phyloP scores from a whole-genome alignment of 176 grass and related monocot species.

The Puya raimondii region DNA sequence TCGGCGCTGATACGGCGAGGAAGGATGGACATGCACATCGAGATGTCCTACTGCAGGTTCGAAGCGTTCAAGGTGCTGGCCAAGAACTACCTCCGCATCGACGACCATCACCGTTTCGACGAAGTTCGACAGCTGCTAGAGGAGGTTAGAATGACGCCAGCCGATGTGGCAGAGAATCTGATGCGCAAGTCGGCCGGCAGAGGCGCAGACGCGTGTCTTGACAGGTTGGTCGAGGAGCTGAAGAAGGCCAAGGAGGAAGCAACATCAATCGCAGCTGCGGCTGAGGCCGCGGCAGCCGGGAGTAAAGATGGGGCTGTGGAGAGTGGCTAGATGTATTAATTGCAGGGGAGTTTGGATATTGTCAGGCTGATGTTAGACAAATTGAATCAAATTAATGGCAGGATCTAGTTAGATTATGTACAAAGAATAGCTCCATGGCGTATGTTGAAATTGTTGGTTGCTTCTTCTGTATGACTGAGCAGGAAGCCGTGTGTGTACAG shows the following conservation, averaged over 20 bases:
- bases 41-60: constrained; percentile 66
- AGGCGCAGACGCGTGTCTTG: constrained; percentile 22
- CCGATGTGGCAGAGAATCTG: constrained; percentile 52
- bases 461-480: too few species aligned
- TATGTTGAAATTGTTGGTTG: too few species aligned
- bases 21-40: constrained; percentile 68
- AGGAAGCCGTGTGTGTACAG: too few species aligned
- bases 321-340: too few species aligned
- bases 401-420: too few species aligned
- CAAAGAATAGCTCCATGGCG: too few species aligned
- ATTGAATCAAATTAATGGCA: too few species aligned
- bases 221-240: constrained; percentile 19
- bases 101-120: constrained; percentile 15
- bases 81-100: constrained; percentile 34
- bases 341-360: too few species aligned
- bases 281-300: too few species aligned
- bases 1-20: constrained; percentile 46
- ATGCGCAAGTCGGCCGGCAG: constrained; percentile 34
- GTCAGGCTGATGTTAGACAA: too few species aligned
- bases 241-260: constrained; percentile 35
- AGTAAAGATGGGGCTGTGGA: too few species aligned
- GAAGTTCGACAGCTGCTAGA: constrained; percentile 9
- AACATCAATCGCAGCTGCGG: not conserved
- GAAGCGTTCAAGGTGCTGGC: constrained; percentile 48
- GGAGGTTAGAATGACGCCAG: constrained; percentile 49